Evolutionary conservation across 2,329 filamentous ascomycete genomes (phyloP), one percentile per base, ranked within the genome.

Genomic region (Cytospora schulzeri): DNA sequence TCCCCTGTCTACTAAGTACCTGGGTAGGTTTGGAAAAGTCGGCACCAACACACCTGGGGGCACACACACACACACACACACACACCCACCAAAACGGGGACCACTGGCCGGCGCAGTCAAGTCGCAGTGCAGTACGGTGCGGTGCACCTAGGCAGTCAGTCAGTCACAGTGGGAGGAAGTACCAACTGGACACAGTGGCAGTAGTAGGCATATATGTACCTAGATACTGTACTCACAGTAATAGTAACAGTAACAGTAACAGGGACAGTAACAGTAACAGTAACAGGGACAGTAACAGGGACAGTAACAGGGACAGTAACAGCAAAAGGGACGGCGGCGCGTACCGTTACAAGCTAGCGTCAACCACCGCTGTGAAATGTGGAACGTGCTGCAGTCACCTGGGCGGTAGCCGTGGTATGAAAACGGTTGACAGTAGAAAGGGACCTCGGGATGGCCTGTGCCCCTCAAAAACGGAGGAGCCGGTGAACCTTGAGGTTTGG

Each of bases 11-110:
- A n/a, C n/a, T n/a, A n/a, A n/a, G n/a, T n/a, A n/a, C n/a, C n/a
- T n/a, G n/a, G n/a, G n/a, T n/a, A 41, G 38, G 38, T 41, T 41
- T 41, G 38, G 15, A 26, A 48, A 58, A 50, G 61, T 55, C 57
- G 60, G 60, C 24, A 58, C 31, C 55, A 57, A n/a, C 38, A 38
- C 22, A 41, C n/a, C n/a, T n/a, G n/a, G n/a, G n/a, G n/a, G n/a
- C n/a, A n/a, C n/a, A n/a, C n/a, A n/a, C n/a, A n/a, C n/a, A n/a
- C n/a, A n/a, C n/a, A n/a, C n/a, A n/a, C n/a, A n/a, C n/a, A n/a
- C n/a, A n/a, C n/a, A n/a, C n/a, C n/a, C 35, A 45, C 19, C 24
- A 28, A 19, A 26, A 50, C 55, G 17, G 55, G 55, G 31, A 9
- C n/a, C 19, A 48, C 33, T 15, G 24, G 19, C 55, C 19, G 55